Evolutionary conservation across 495 filamentous ascomycete species (phyloP).

Genomic region (Penicillium argentinense): DNA sequence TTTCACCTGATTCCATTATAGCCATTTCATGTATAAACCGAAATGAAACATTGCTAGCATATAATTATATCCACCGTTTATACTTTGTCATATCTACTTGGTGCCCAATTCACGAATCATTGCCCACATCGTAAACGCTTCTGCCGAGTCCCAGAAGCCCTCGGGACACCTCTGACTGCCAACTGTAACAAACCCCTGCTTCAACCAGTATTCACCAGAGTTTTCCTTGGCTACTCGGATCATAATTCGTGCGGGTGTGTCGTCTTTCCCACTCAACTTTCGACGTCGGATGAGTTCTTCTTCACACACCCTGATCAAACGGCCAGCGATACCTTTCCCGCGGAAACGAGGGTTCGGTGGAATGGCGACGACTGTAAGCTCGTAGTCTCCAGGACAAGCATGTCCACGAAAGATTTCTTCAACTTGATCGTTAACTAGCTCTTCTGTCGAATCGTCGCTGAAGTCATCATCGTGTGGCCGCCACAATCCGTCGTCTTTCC

Average conservation of each 20-base stretch:
- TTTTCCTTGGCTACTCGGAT: constrained; percentile 14
- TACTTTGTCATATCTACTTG: neutral
- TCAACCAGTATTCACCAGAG: constrained; percentile 10
- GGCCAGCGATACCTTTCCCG: constrained; percentile 10
- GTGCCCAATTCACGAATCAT: constrained; percentile 9
- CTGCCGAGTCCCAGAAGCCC: constrained; percentile 7
- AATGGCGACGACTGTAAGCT: constrained; percentile 10
- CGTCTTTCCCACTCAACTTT: neutral
- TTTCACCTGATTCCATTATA: neutral
- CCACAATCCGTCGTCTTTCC: constrained; percentile 19
- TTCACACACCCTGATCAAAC: constrained; percentile 7
- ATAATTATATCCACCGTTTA: neutral
- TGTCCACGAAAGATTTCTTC: neutral
- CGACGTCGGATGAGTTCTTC: constrained; percentile 9
- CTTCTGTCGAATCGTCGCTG: neutral
- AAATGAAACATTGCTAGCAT: neutral
- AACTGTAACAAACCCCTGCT: constrained; percentile 11
- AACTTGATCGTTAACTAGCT: neutral
- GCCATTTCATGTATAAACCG: neutral
- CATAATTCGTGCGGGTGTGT: constrained; percentile 7
- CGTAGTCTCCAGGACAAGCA: constrained; percentile 10
- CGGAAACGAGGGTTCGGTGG: constrained; percentile 12
- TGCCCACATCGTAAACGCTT: constrained; percentile 14
- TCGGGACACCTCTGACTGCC: constrained; percentile 7
- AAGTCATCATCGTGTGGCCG: neutral